Percentiles rank a stretch among this genome's conserved stretches.
These are phyloP conservation scores for Boletus insuetus DNA, from an alignment of 768 basidiomycete species.

Conservation along the genomic window DNA sequence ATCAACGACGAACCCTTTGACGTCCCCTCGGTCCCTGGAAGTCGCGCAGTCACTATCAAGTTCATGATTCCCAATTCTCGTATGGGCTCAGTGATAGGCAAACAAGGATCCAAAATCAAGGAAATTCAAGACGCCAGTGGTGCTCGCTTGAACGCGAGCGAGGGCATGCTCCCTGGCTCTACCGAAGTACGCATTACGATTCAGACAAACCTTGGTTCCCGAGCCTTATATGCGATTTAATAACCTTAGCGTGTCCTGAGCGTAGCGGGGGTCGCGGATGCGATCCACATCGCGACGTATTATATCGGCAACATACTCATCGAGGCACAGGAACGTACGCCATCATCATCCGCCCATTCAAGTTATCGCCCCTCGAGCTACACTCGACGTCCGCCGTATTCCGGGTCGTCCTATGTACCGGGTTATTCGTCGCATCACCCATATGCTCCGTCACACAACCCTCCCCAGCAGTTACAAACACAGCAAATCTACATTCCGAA, in stretches of 20 bases:
- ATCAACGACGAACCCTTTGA: constrained; percentile 99
- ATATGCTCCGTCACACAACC: constrained; percentile 52
- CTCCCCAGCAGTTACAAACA: constrained; percentile 79
- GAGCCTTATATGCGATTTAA: constrained; percentile 15
- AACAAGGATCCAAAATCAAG: constrained; percentile 97
- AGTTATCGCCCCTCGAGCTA: constrained; percentile 65
- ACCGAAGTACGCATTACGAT: constrained; percentile 71
- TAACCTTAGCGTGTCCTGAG: constrained; percentile 83
- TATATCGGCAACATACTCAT: constrained; percentile 98
- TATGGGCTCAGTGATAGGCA: constrained; percentile 99
- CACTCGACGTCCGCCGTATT: constrained; percentile 44
- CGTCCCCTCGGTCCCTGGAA: constrained; percentile 95
- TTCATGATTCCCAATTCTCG: constrained; percentile 99
- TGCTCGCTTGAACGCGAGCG: constrained; percentile 92
- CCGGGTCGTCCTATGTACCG: constrained; percentile 70
- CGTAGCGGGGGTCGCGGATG: constrained; percentile 97
- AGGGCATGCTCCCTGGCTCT: constrained; percentile 98
- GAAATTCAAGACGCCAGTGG: constrained; percentile 99
- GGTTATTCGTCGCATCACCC: constrained; percentile 50
- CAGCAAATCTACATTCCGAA: constrained; percentile 99
- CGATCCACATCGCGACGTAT: constrained; percentile 98
- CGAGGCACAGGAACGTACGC: constrained; percentile 85
- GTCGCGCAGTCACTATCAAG: constrained; percentile 98
- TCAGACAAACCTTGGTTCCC: neutral
- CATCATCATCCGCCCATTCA: constrained; percentile 50